Conservation (phyloP, 176 grass and related monocot genomes). For the Areca catechu region DNA sequence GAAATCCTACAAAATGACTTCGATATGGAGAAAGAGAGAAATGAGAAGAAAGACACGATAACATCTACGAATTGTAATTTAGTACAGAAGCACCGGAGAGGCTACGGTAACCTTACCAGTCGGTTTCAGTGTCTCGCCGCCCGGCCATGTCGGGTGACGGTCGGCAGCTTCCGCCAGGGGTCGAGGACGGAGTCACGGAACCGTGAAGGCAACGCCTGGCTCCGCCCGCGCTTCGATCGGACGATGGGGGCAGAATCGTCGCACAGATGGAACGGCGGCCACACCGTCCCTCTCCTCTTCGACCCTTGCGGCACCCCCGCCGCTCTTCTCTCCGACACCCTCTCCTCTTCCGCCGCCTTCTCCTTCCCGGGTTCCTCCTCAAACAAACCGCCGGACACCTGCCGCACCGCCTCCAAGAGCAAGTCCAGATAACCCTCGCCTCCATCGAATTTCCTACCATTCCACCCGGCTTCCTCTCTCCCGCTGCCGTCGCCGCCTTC, state of each 20-base stretch:
- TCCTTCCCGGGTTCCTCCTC: neutral
- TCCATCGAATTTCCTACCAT: neutral
- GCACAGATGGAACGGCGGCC: constrained; percentile 10
- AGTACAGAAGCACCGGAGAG: neutral
- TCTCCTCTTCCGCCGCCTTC: neutral
- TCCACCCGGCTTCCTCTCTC: neutral
- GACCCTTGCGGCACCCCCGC: neutral
- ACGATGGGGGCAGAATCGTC: constrained; percentile 22
- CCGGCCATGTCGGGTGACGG: neutral
- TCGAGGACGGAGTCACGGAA: constrained; percentile 24
- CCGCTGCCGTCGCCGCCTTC: neutral
- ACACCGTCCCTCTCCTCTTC: constrained; percentile 4
- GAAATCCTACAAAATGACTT: no score
- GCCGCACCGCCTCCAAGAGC: constrained; percentile 15
- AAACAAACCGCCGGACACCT: constrained; percentile 13
- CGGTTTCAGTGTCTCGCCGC: neutral
- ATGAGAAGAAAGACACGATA: no score
- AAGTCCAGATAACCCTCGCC: neutral
- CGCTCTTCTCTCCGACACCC: no score
- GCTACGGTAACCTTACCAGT: neutral
- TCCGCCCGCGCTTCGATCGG: constrained; percentile 21
- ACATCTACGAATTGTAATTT: no score
- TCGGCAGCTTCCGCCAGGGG: constrained; percentile 12
- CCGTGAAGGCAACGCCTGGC: constrained; percentile 17
- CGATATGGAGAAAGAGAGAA: no score